A percentile compares a stretch with the other conserved stretches of the same genome.
Conservation (phyloP, 108 stramenopile genomes). For the Mediolabrus comicus region DNA sequence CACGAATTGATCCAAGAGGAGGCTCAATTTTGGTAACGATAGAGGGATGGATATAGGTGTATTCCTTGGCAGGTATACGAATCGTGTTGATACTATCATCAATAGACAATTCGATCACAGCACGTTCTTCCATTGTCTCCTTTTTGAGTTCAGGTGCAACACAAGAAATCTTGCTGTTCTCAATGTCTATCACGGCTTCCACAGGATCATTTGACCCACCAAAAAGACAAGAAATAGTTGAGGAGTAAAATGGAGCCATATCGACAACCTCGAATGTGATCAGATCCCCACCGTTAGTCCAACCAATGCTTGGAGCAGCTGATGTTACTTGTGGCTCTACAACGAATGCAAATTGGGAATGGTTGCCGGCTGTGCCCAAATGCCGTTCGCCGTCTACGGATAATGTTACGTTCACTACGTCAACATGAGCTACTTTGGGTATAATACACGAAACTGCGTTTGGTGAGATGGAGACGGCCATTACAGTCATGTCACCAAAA, state of each 20-base stretch:
- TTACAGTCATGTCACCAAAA: conserved; percentile 26
- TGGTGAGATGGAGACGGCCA: conserved; percentile 4
- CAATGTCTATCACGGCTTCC: not conserved
- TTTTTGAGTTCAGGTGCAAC: not conserved
- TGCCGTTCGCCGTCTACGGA: conserved; percentile 36
- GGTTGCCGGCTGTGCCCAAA: conserved; percentile 1
- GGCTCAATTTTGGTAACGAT: conserved; percentile 34
- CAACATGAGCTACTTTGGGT: not conserved
- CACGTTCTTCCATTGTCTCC: conserved; percentile 3
- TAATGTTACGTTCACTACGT: conserved; percentile 14
- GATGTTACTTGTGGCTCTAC: conserved; percentile 16
- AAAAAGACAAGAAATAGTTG: conserved; percentile 18
- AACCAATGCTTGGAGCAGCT: conserved; percentile 26
- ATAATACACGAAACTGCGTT: conserved; percentile 21
- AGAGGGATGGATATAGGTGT: conserved; percentile 29
- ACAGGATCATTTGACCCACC: conserved; percentile 10
- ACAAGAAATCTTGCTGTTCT: conserved; percentile 5
- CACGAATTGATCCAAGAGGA: conserved; percentile 23
- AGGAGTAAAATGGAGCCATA: conserved; percentile 18
- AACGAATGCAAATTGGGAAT: conserved; percentile 20
- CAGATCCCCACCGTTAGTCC: conserved; percentile 20
- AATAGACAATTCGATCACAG: conserved; percentile 16
- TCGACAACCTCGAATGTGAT: conserved; percentile 6
- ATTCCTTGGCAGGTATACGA: not conserved
- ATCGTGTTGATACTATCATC: conserved; percentile 13